These are phyloP conservation scores for Ascochyta pisi DNA, from an alignment of 2,329 filamentous ascomycete genomes.

Conservation along the genomic window DNA sequence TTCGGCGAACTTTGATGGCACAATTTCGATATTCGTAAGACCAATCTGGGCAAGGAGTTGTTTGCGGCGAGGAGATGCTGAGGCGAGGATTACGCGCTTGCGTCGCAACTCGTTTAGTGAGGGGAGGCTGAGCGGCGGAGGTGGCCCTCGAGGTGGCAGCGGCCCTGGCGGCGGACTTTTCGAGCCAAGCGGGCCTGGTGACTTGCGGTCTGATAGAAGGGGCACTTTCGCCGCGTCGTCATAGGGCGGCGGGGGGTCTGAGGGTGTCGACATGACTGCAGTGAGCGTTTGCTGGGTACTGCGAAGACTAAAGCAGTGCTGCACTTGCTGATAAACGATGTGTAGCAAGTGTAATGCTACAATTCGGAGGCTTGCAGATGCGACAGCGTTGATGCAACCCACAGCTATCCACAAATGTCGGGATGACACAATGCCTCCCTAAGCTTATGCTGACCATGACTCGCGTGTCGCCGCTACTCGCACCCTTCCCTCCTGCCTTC, in stretches of 20 bases:
- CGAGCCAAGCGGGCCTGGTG: constrained; percentile 22
- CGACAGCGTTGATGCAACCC: not conserved
- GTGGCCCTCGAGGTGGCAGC: constrained; percentile 66
- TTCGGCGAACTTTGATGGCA: constrained; percentile 83
- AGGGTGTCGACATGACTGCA: constrained; percentile 9
- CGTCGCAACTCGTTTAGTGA: constrained; percentile 77
- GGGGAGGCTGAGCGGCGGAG: constrained; percentile 77
- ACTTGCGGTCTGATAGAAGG: constrained; percentile 25
- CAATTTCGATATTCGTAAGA: constrained; percentile 80
- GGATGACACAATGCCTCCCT: constrained; percentile 13
- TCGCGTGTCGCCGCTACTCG: not conserved
- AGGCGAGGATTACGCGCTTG: constrained; percentile 87
- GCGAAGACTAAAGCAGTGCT: not conserved
- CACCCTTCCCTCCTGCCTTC: too few relatives aligned
- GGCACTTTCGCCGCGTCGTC: constrained; percentile 43
- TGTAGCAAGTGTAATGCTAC: not conserved
- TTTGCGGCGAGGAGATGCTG: constrained; percentile 82
- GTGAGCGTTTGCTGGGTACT: not conserved
- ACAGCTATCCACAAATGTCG: constrained; percentile 16
- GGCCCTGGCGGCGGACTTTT: constrained; percentile 41
- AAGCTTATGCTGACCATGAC: constrained; percentile 11
- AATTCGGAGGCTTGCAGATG: constrained; percentile 1
- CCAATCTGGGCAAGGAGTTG: constrained; percentile 84
- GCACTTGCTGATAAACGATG: not conserved
- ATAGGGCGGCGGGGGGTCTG: constrained; percentile 52